These are phyloP conservation scores for Phytophthora citricola DNA, from an alignment of 352 stramenopile species.

Conservation along the genomic window DNA sequence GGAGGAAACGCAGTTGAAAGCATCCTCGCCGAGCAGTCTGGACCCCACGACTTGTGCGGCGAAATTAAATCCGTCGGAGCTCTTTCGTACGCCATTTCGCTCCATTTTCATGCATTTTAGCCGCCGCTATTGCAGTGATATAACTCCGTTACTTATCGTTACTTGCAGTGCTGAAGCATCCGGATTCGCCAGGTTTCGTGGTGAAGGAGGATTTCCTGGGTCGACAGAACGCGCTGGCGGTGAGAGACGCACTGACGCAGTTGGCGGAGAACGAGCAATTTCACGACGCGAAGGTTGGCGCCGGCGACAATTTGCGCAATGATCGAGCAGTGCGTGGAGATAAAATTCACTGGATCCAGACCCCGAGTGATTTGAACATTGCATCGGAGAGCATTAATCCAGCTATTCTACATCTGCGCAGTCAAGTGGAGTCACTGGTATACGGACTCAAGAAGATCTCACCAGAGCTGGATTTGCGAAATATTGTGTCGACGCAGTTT, in stretches of 20 bases:
- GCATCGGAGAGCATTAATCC: slow-evolving; percentile 30
- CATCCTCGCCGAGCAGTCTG: not conserved
- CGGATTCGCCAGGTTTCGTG: slow-evolving; percentile 61
- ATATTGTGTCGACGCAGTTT: slow-evolving; percentile 78
- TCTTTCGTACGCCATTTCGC: slow-evolving; percentile 49
- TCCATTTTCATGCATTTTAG: not conserved
- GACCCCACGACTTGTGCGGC: not conserved
- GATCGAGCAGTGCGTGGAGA: slow-evolving; percentile 63
- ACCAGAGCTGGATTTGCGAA: slow-evolving; percentile 61
- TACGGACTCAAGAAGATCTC: slow-evolving; percentile 60
- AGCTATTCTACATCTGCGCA: slow-evolving; percentile 53
- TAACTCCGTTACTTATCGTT: not conserved
- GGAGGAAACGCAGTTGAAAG: slow-evolving; percentile 3
- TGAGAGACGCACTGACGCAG: slow-evolving; percentile 47
- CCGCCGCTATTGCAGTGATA: not conserved
- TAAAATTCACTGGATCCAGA: slow-evolving; percentile 71
- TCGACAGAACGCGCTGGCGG: slow-evolving; percentile 32
- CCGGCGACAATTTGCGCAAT: slow-evolving; percentile 46
- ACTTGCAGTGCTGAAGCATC: slow-evolving; percentile 48
- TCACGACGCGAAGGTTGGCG: slow-evolving; percentile 57
- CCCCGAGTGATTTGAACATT: slow-evolving; percentile 40
- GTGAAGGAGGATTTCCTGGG: slow-evolving; percentile 62
- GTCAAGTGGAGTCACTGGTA: slow-evolving; percentile 59
- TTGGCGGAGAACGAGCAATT: slow-evolving; percentile 40
- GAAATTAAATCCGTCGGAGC: slow-evolving; percentile 63